phyloP scores from a whole-genome alignment of 345 rosid genomes.

The Ceriops zippeliana region DNA sequence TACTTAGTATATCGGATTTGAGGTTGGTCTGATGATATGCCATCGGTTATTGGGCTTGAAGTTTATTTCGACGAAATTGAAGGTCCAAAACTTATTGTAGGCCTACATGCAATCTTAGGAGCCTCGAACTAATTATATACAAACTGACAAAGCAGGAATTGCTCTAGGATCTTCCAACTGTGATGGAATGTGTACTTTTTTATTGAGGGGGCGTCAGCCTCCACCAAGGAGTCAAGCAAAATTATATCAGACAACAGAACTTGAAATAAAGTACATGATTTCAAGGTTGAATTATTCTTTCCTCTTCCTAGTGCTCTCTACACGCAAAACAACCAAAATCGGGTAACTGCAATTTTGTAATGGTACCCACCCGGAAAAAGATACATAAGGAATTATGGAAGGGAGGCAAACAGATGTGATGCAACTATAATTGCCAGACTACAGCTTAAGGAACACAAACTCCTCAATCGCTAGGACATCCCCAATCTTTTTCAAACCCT shows the following conservation, averaged over 20 bases:
- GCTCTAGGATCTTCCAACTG: no score
- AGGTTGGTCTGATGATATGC: background rate
- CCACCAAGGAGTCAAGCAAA: background rate
- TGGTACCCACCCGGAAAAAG: constrained; percentile 1
- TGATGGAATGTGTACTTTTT: no score
- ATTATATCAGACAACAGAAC: constrained; percentile 1
- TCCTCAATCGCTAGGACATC: constrained; percentile 26
- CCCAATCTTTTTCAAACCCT: constrained; percentile 23
- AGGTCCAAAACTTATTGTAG: background rate
- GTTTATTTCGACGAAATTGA: background rate
- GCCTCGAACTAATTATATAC: no score
- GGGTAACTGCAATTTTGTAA: constrained; percentile 4
- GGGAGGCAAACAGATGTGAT: background rate
- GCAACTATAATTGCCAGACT: background rate
- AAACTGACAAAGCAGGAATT: no score
- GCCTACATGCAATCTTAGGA: no score
- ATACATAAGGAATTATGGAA: background rate
- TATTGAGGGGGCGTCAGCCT: no score
- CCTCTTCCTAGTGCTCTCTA: constrained; percentile 13
- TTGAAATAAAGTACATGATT: background rate
- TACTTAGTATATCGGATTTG: background rate
- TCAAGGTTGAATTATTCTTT: constrained; percentile 21
- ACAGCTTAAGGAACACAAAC: constrained; percentile 27
- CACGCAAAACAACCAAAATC: constrained; percentile 28
- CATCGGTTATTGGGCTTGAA: background rate